phyloP scores from a whole-genome alignment of 495 filamentous ascomycete genomes.

The Annulohypoxylon stygium region DNA sequence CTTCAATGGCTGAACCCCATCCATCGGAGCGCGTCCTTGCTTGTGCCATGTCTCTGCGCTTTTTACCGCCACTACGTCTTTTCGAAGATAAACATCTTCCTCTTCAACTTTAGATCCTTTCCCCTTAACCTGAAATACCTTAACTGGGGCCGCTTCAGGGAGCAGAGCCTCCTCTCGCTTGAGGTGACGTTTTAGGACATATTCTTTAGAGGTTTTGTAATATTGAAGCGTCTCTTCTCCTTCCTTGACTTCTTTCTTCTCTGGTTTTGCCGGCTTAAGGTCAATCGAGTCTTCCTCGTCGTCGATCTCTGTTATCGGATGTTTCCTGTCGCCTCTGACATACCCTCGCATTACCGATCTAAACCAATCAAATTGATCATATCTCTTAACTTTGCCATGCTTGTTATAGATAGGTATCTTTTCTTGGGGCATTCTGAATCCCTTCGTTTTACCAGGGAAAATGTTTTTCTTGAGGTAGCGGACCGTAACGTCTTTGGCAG shows the following conservation, averaged over 20 bases:
- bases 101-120: constrained; percentile 74
- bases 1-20: constrained; percentile 82
- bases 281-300: constrained; percentile 81
- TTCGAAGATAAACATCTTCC: constrained; percentile 84
- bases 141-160: constrained; percentile 76
- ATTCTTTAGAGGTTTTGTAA: constrained; percentile 87
- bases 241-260: constrained; percentile 77
- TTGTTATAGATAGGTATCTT: constrained; percentile 83
- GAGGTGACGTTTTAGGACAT: constrained; percentile 86
- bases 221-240: constrained; percentile 86
- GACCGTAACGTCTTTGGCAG: constrained; percentile 94
- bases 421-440: constrained; percentile 78
- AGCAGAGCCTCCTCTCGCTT: constrained; percentile 91
- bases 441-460: constrained; percentile 93
- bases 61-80: constrained; percentile 85
- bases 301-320: constrained; percentile 73
- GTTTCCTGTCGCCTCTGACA: constrained; percentile 64
- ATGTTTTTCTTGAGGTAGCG: constrained; percentile 87
- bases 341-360: constrained; percentile 81
- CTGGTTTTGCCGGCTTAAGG: constrained; percentile 75
- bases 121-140: constrained; percentile 75
- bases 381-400: constrained; percentile 75
- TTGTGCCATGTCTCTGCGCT: constrained; percentile 98
- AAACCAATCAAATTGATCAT: constrained; percentile 89
- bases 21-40: constrained; percentile 82